These are phyloP conservation scores for Elsinoe perseae DNA, from an alignment of 2,329 filamentous ascomycete species.

Conservation along the genomic window DNA sequence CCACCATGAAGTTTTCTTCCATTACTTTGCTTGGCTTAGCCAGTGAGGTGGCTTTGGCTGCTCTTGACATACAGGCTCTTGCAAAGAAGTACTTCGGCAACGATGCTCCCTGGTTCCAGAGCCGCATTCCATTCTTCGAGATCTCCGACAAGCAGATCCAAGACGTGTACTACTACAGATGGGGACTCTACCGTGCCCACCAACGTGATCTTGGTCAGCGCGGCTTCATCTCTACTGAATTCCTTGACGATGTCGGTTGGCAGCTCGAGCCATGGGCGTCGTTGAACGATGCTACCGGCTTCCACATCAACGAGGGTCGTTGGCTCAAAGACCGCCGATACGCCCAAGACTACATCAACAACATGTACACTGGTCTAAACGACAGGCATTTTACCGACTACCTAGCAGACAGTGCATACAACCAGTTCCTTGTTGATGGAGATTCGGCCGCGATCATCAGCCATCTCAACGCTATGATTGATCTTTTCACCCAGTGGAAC, in stretches of 20 bases:
- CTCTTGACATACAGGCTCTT: constrained; percentile 27
- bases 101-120: constrained; percentile 35
- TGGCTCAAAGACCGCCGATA: constrained; percentile 40
- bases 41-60: neutral
- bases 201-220: constrained; percentile 37
- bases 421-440: constrained; percentile 37
- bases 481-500: constrained; percentile 33
- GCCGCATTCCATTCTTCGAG: constrained; percentile 36
- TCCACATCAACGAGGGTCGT: constrained; percentile 39
- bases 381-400: constrained; percentile 39
- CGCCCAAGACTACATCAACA: constrained; percentile 38
- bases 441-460: constrained; percentile 28
- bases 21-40: neutral
- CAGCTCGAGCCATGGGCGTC: constrained; percentile 37
- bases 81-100: constrained; percentile 34
- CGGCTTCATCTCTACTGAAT: constrained; percentile 41
- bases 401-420: constrained; percentile 36
- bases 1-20: constrained; percentile 4
- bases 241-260: constrained; percentile 39
- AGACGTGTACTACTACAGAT: constrained; percentile 42
- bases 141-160: constrained; percentile 33
- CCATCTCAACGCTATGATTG: constrained; percentile 32
- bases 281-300: constrained; percentile 39
- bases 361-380: constrained; percentile 36
- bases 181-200: constrained; percentile 39